Evolutionary conservation across 345 rosid genomes (phyloP).

Genomic region (Acer negundo): DNA sequence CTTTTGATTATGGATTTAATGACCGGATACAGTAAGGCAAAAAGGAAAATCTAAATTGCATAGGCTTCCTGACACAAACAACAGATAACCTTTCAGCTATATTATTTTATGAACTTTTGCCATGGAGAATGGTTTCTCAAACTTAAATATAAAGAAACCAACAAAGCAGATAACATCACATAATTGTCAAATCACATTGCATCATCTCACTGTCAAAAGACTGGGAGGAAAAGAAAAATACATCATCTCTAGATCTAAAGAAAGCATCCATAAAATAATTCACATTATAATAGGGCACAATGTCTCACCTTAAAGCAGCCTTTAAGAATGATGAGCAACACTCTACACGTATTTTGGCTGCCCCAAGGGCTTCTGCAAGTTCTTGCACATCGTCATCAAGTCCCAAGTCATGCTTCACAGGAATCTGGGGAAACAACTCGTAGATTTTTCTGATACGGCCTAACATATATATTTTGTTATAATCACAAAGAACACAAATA

Average conservation of each 20-base stretch:
- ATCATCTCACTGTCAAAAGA: not conserved
- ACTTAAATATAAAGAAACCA: not conserved
- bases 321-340: conserved; percentile 79
- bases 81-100: not conserved
- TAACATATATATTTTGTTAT: conserved; percentile 43
- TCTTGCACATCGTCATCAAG: conserved; percentile 76
- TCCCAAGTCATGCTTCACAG: conserved; percentile 67
- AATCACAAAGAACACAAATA: conserved; percentile 13
- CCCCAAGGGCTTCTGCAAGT: conserved; percentile 82
- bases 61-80: not conserved
- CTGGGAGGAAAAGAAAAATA: not conserved
- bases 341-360: conserved; percentile 82
- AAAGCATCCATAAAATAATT: not conserved
- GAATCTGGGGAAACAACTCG: conserved; percentile 76
- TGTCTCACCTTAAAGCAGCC: conserved; percentile 82
- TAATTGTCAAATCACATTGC: not conserved
- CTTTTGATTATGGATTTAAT: not conserved
- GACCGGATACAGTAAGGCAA: not conserved
- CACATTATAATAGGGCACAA: not conserved
- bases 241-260: not conserved
- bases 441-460: conserved; percentile 77
- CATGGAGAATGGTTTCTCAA: not conserved
- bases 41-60: not conserved
- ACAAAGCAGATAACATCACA: not conserved
- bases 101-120: conserved; percentile 8